Evolutionary conservation across 768 basidiomycete genomes (phyloP).

Genomic region (Suillus subaureus): DNA sequence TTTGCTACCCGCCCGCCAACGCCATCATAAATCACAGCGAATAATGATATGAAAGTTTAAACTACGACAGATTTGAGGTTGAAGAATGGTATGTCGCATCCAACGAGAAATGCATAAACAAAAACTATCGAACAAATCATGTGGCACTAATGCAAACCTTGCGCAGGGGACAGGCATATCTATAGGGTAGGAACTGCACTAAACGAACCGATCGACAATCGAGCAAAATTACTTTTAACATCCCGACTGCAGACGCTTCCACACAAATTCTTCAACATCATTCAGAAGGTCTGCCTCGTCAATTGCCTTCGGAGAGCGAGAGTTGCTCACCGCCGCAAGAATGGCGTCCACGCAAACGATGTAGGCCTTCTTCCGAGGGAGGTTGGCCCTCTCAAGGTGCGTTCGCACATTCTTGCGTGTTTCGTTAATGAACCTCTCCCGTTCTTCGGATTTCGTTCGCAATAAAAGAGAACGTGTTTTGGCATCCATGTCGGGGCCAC

Average conservation of each 20-base stretch:
- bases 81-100: too few relatives aligned
- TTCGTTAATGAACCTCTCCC: slow-evolving; percentile 18
- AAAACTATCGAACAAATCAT: not conserved
- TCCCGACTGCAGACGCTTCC: not conserved
- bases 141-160: not conserved
- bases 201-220: not conserved
- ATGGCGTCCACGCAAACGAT: slow-evolving; percentile 19
- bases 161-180: not conserved
- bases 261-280: not conserved
- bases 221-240: not conserved
- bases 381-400: slow-evolving; percentile 13
- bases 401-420: slow-evolving; percentile 16
- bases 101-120: not conserved
- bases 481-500: not conserved
- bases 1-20: too few relatives aligned
- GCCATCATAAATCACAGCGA: too few relatives aligned
- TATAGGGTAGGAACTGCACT: not conserved
- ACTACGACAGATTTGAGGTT: too few relatives aligned
- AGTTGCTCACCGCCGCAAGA: not conserved
- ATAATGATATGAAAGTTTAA: too few relatives aligned
- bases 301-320: slow-evolving; percentile 10
- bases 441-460: slow-evolving; percentile 13
- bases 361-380: slow-evolving; percentile 21
- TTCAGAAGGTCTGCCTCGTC: slow-evolving; percentile 18
- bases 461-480: not conserved